Evolutionary conservation across 2,329 filamentous ascomycete genomes (phyloP).

Genomic region (Malbranchea zuffiana): DNA sequence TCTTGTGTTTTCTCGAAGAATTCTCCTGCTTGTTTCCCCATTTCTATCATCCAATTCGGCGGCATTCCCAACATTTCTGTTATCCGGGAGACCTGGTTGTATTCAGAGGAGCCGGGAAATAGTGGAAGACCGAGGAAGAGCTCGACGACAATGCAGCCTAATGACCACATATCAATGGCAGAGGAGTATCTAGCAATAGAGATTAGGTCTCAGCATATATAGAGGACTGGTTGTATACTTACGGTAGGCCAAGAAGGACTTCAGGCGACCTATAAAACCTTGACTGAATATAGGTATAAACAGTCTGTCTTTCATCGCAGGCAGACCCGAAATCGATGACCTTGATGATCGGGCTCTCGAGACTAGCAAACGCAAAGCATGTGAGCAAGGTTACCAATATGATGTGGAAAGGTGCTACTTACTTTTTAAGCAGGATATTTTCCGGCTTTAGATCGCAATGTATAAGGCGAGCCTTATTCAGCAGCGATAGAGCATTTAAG

Average conservation of each 20-base stretch:
- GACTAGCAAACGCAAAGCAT: constrained; percentile 33
- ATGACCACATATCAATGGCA: constrained; percentile 98
- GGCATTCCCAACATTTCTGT: constrained; percentile 96
- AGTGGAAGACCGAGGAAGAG: constrained; percentile 87
- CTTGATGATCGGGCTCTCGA: constrained; percentile 98
- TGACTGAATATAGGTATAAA: constrained; percentile 98
- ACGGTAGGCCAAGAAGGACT: constrained; percentile 81
- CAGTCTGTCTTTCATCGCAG: constrained; percentile 94
- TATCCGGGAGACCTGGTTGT: constrained; percentile 94
- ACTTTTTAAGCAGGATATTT: constrained; percentile 95
- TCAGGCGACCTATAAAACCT: constrained; percentile 96
- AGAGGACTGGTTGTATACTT: constrained; percentile 19
- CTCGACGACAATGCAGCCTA: constrained; percentile 96
- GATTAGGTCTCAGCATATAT: constrained; percentile 1
- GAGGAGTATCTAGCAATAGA: constrained; percentile 60
- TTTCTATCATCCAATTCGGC: constrained; percentile 97
- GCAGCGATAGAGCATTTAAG: constrained; percentile 76
- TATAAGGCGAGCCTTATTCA: constrained; percentile 94
- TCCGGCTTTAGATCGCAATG: constrained; percentile 98
- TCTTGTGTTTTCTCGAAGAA: constrained; percentile 92
- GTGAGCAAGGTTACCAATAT: constrained; percentile 6
- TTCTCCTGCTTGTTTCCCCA: constrained; percentile 93
- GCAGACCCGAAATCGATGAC: constrained; percentile 99
- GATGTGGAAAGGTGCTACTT: constrained; percentile 16
- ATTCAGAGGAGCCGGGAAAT: constrained; percentile 95